These are phyloP conservation scores for Opeltia flavorubescens DNA, from an alignment of 495 filamentous ascomycete species.

Conservation along the genomic window DNA sequence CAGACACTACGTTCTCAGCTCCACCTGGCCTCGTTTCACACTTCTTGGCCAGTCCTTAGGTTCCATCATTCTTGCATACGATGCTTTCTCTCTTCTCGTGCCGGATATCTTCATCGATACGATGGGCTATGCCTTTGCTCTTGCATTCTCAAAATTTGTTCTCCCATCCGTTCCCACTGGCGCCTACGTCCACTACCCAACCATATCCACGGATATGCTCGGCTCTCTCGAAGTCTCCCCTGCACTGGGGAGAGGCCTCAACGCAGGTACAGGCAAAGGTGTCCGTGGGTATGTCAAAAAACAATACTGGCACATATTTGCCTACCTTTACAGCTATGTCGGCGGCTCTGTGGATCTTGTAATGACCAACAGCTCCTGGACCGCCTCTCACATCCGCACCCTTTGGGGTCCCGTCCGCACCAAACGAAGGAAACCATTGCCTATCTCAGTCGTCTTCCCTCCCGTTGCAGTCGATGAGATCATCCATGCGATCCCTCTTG, in stretches of 20 bases:
- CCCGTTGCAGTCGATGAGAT: conserved; percentile 82
- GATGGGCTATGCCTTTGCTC: conserved; percentile 91
- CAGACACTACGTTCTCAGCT: conserved; percentile 67
- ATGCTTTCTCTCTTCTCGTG: conserved; percentile 82
- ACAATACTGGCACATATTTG: conserved; percentile 77
- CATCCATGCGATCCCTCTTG: conserved; percentile 53
- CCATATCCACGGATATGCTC: conserved; percentile 97
- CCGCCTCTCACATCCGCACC: conserved; percentile 62
- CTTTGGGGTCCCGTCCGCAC: conserved; percentile 56
- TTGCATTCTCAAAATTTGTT: conserved; percentile 67
- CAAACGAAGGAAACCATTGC: conserved; percentile 24
- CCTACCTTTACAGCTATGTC: conserved; percentile 62
- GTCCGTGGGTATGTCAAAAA: conserved; percentile 51
- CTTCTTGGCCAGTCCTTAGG: conserved; percentile 87
- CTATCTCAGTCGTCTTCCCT: conserved; percentile 62
- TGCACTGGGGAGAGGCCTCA: conserved; percentile 56
- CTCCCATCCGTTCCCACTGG: conserved; percentile 73
- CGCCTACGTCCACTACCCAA: conserved; percentile 96
- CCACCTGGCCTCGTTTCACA: conserved; percentile 83
- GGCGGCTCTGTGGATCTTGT: conserved; percentile 76
- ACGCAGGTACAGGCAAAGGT: conserved; percentile 67
- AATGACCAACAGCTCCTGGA: conserved; percentile 96
- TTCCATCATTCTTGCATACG: conserved; percentile 71
- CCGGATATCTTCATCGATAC: conserved; percentile 95
- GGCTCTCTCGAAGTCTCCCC: conserved; percentile 50